Conservation (phyloP, 768 basidiomycete species). For the Nidularia sp. region DNA sequence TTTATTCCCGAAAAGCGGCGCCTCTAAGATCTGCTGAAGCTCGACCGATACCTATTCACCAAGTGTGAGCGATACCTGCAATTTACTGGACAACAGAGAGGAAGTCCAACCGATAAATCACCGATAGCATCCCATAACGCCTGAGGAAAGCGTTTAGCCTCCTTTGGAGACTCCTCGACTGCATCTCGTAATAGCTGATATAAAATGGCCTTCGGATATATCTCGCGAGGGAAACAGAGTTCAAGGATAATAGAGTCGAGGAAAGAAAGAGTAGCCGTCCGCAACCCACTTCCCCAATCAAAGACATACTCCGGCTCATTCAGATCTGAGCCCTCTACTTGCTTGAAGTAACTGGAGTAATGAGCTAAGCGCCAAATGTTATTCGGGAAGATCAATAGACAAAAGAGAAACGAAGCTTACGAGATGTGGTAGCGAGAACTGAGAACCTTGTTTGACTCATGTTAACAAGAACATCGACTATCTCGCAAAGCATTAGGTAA, state of each 20-base stretch:
- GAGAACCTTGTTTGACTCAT: slow-evolving; percentile 65
- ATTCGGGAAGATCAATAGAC: not conserved
- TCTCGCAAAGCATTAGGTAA: slow-evolving; percentile 64
- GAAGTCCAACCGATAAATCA: slow-evolving; percentile 61
- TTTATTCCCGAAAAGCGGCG: slow-evolving; percentile 54
- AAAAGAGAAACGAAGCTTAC: slow-evolving; percentile 35
- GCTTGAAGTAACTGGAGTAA: slow-evolving; percentile 68
- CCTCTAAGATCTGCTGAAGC: slow-evolving; percentile 61
- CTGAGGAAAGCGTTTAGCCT: slow-evolving; percentile 75
- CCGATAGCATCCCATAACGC: slow-evolving; percentile 79
- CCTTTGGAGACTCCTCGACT: slow-evolving; percentile 67
- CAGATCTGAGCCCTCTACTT: slow-evolving; percentile 25
- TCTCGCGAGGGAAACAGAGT: slow-evolving; percentile 68
- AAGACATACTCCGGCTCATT: slow-evolving; percentile 57
- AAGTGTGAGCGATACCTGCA: not conserved
- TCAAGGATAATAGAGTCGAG: slow-evolving; percentile 83
- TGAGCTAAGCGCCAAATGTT: slow-evolving; percentile 43
- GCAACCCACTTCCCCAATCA: slow-evolving; percentile 53
- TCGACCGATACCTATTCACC: slow-evolving; percentile 54
- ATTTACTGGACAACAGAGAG: not conserved
- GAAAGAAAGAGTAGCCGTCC: slow-evolving; percentile 69
- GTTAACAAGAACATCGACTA: slow-evolving; percentile 55
- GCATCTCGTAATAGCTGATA: slow-evolving; percentile 68
- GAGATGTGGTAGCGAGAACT: slow-evolving; percentile 62
- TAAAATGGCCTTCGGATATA: slow-evolving; percentile 63